Evolutionary conservation across 306 rosid species (phyloP).

Genomic region (Fragaria vesca): DNA sequence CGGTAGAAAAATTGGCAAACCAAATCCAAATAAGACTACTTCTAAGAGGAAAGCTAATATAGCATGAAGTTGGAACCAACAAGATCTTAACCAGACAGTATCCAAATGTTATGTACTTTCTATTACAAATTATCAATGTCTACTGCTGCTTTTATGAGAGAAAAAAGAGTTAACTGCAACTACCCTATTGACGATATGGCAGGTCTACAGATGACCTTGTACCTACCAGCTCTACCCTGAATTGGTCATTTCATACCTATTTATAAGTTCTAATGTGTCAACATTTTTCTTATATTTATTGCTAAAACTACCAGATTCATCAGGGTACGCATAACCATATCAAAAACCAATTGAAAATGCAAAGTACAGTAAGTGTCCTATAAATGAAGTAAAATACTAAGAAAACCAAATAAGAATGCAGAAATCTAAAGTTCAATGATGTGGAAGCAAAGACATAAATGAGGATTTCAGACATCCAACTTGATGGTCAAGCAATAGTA

Average conservation of each 20-base stretch:
- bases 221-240: background rate
- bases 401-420: background rate
- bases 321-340: background rate
- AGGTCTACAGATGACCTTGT: background rate
- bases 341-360: background rate
- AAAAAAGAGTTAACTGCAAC: background rate
- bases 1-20: background rate
- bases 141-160: background rate
- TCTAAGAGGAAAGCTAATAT: background rate
- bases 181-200: background rate
- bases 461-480: background rate
- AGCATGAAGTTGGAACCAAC: conserved; percentile 1
- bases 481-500: background rate
- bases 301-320: background rate
- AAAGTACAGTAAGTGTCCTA: background rate
- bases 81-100: background rate
- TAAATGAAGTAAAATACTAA: background rate
- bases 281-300: background rate
- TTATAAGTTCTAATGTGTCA: background rate
- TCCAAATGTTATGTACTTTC: background rate
- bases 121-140: background rate
- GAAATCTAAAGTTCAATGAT: background rate
- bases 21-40: background rate
- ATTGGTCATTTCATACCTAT: background rate
- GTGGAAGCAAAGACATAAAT: background rate